These are phyloP conservation scores for Hypoxylon sp. DNA, from an alignment of 2,329 filamentous ascomycete genomes.

Conservation along the genomic window DNA sequence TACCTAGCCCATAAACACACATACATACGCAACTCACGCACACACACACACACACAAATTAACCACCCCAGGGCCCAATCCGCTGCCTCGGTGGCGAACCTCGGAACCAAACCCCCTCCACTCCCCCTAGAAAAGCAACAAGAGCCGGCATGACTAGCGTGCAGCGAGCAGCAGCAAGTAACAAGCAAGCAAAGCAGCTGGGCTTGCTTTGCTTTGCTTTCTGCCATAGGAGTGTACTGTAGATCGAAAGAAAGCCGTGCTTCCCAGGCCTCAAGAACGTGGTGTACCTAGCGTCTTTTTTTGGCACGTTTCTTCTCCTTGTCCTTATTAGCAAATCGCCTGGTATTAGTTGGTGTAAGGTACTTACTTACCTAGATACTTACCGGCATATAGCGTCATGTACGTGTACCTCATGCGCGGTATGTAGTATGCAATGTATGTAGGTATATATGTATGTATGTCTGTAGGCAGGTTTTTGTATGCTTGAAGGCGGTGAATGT, in stretches of 20 bases:
- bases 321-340: slow-evolving; percentile 1
- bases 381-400: neutral
- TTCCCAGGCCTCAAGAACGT: slow-evolving; percentile 33
- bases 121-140: slow-evolving; percentile 35
- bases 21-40: slow-evolving; percentile 5
- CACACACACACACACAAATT: slow-evolving; percentile 33
- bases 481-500: slow-evolving; percentile 28
- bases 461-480: slow-evolving; percentile 1
- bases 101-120: slow-evolving; percentile 26
- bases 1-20: no score
- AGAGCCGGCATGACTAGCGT: slow-evolving; percentile 38
- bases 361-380: slow-evolving; percentile 13
- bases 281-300: slow-evolving; percentile 21
- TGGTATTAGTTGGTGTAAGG: slow-evolving; percentile 2
- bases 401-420: neutral
- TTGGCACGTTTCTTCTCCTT: slow-evolving; percentile 26
- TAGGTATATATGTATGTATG: neutral
- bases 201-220: no score
- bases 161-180: no score
- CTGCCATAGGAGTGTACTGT: slow-evolving; percentile 31
- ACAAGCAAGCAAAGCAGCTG: no score
- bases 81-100: slow-evolving; percentile 33
- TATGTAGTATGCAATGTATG: neutral
- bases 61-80: slow-evolving; percentile 27
- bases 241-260: slow-evolving; percentile 36